Conservation (phyloP, 1,284 basidiomycete genomes). For the Hypsizygus ulmarius region DNA sequence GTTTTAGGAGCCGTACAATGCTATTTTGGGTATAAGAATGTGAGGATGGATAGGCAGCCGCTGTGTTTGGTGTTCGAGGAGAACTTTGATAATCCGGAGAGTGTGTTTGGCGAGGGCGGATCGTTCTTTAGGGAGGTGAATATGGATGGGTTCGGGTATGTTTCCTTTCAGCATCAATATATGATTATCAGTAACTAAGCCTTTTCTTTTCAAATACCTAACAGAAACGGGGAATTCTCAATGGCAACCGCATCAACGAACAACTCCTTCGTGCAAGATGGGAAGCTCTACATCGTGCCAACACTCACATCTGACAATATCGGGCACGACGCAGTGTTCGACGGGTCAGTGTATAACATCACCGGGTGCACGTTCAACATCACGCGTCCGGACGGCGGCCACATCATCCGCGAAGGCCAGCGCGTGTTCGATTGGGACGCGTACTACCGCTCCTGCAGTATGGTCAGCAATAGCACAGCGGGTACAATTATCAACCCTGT, state of each 20-base stretch:
- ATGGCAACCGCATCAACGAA: conserved; percentile 67
- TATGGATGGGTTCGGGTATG: conserved; percentile 73
- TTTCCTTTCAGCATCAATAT: conserved; percentile 5
- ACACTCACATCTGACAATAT: conserved; percentile 73
- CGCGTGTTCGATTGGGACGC: conserved; percentile 39
- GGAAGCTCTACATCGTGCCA: conserved; percentile 75
- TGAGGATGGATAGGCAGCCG: conserved; percentile 39
- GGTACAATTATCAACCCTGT: conserved; percentile 78
- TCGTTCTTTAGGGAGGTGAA: conserved; percentile 69
- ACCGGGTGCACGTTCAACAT: conserved; percentile 55
- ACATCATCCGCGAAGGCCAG: conserved; percentile 26
- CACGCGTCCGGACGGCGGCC: conserved; percentile 35
- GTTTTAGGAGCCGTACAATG: conserved; percentile 45
- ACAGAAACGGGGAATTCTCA: conserved; percentile 74
- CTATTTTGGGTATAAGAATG: conserved; percentile 45
- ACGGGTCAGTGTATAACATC: conserved; percentile 66
- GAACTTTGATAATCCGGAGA: conserved; percentile 53
- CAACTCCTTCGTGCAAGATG: conserved; percentile 70
- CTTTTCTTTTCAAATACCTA: conserved; percentile 3
- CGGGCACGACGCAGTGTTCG: conserved; percentile 52
- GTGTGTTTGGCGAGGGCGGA: conserved; percentile 42
- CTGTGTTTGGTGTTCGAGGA: conserved; percentile 72
- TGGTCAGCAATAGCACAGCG: conserved; percentile 57
- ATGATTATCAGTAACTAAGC: not conserved
- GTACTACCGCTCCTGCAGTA: conserved; percentile 40